Evolutionary conservation across 2,329 filamentous ascomycete species (phyloP), one percentile per base, ranked within the genome.

Genomic region (Venturia asperata): DNA sequence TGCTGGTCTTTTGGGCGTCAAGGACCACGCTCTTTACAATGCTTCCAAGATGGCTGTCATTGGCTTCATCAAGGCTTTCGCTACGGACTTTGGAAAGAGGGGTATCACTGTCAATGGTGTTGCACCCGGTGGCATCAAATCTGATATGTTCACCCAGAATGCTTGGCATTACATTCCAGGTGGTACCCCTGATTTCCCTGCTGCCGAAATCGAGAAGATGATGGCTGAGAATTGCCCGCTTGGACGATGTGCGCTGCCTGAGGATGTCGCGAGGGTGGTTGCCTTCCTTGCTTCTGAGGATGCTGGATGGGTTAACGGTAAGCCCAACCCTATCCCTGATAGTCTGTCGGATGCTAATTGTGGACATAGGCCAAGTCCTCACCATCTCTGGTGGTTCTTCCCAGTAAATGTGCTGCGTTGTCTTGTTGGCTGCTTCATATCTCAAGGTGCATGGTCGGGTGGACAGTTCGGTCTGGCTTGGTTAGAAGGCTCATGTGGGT

Each of bases 141-240:
- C 82, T 55, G 89, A 91, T 75, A 91, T 91, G 88, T 91, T 88
- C 78, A 81, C 86, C 67, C 82, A 85, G 75, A 88, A 88, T 74
- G 82, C 85, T 30, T 78, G 77, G 74, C 76, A 77, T 65, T 80
- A 81, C 68, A 81, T 81, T 52, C 79, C 80, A 0, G 78, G 78
- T 4, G 80, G 76, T 11, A 76, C 72, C 5, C 79, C 79, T n/a
- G 79, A 81, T 41, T 79, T 76, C 76, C 74, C 79, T 0, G 78
- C 77, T 0, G 78, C 79, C 65, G 80, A 79, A 73, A 81, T 82
- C 42, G 80, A 82, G 75, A 70, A 67, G 5, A 68, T 80, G 56
- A 82, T 82, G 79, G 79, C 80, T 34, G 74, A 77, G 21, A 76
- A 80, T 70, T 82, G 80, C 70, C 80, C 80, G 21, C 69, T 82